Percentiles rank a stretch among this genome's conserved stretches.
These are phyloP conservation scores for Nepenthes alata DNA, from an alignment of 179 eudicot species.

Conservation along the genomic window DNA sequence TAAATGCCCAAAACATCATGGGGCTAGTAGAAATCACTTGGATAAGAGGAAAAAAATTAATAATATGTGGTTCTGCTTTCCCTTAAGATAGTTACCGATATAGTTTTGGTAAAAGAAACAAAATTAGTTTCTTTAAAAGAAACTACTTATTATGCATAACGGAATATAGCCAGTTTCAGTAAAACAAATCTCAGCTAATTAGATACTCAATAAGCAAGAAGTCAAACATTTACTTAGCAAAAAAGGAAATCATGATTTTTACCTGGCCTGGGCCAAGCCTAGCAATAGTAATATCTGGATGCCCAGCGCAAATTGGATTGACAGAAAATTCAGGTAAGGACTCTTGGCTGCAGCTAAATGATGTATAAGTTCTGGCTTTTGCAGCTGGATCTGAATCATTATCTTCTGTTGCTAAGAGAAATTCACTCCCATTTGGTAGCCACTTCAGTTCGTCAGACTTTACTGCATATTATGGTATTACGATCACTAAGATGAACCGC, in stretches of 20 bases:
- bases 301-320: slow-evolving; percentile 46
- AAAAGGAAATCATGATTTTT: slow-evolving; percentile 1
- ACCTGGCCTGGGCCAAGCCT: slow-evolving; percentile 92
- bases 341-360: slow-evolving; percentile 68
- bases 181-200: too few relatives aligned
- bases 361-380: slow-evolving; percentile 64
- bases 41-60: too few relatives aligned
- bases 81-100: too few relatives aligned
- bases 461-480: slow-evolving; percentile 30
- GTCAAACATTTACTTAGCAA: background rate
- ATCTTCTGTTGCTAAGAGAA: slow-evolving; percentile 33
- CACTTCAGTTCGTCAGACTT: slow-evolving; percentile 63
- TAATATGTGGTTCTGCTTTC: too few relatives aligned
- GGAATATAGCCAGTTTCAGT: too few relatives aligned
- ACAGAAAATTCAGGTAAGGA: slow-evolving; percentile 45
- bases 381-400: slow-evolving; percentile 31
- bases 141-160: too few relatives aligned
- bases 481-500: slow-evolving; percentile 6
- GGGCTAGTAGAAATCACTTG: too few relatives aligned
- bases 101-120: too few relatives aligned
- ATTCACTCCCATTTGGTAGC: slow-evolving; percentile 77
- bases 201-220: too few relatives aligned
- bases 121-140: too few relatives aligned
- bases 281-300: slow-evolving; percentile 51
- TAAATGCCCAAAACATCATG: too few relatives aligned